A percentile compares a stretch with the other conserved stretches of the same genome.
phyloP scores from a whole-genome alignment of 306 rosid genomes.

The Cicer arietinum region DNA sequence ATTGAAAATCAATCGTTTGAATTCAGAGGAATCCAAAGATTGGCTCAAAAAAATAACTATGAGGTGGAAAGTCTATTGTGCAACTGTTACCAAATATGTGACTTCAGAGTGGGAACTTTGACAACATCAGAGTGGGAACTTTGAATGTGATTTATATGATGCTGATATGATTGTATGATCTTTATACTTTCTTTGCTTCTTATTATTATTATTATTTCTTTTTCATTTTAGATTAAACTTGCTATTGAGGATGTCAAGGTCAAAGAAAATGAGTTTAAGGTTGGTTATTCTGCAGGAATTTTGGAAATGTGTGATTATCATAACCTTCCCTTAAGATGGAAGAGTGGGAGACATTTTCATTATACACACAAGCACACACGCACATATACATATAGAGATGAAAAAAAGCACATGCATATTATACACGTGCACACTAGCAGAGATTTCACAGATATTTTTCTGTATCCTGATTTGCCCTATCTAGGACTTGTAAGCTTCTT shows the following conservation, averaged over 20 bases:
- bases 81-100: constrained; percentile 22
- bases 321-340: constrained; percentile 23
- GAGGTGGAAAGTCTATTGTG: constrained; percentile 11
- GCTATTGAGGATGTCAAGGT: constrained; percentile 64
- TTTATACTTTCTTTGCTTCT: constrained; percentile 32
- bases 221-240: constrained; percentile 60
- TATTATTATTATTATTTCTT: constrained; percentile 29
- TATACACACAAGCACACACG: neutral
- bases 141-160: constrained; percentile 23
- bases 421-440: neutral
- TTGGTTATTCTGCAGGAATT: constrained; percentile 48
- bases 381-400: neutral
- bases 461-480: neutral
- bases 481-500: neutral
- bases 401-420: neutral
- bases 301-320: constrained; percentile 10
- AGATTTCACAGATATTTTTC: neutral
- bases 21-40: constrained; percentile 2
- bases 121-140: constrained; percentile 2
- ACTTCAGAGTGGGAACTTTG: constrained; percentile 13
- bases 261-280: constrained; percentile 68
- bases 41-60: constrained; percentile 2
- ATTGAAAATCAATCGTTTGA: constrained; percentile 30
- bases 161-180: neutral
- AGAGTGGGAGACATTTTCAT: neutral